Percentiles rank a stretch among this genome's conserved stretches.
Conservation (phyloP, 1,284 basidiomycete species). For the Cryptococcus hybrid region DNA sequence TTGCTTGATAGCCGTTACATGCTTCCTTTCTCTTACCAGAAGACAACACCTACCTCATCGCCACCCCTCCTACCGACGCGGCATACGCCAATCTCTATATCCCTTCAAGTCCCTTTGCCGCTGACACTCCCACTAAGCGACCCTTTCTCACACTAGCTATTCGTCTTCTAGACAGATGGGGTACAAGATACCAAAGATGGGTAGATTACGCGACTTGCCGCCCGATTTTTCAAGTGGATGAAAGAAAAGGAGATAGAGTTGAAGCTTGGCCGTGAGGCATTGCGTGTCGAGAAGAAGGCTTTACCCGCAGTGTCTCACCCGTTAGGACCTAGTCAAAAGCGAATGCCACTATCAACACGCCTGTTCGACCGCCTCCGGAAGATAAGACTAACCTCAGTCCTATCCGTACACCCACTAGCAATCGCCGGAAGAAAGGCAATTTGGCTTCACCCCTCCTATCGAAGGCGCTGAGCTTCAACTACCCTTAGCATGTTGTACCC, state of each 20-base stretch:
- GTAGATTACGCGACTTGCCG: constrained; percentile 32
- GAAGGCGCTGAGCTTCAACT: neutral
- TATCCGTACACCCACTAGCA: neutral
- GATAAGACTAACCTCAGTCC: neutral
- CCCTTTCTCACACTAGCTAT: constrained; percentile 38
- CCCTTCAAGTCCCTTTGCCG: constrained; percentile 24
- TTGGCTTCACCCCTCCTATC: constrained; percentile 3
- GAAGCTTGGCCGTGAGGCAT: constrained; percentile 11
- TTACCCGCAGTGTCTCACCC: constrained; percentile 10
- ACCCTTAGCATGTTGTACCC: neutral
- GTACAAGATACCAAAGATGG: constrained; percentile 23
- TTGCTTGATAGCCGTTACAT: constrained; percentile 86
- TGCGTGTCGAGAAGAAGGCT: constrained; percentile 2
- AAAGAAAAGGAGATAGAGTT: constrained; percentile 31
- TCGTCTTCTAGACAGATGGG: constrained; percentile 39
- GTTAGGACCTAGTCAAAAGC: constrained; percentile 10
- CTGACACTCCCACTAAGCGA: constrained; percentile 24
- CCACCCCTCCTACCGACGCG: constrained; percentile 49
- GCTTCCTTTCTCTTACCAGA: constrained; percentile 84
- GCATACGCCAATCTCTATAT: constrained; percentile 32
- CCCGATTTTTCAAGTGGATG: constrained; percentile 47
- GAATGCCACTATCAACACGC: neutral
- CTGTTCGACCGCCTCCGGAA: neutral
- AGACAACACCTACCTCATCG: constrained; percentile 71
- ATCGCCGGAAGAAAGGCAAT: neutral